Conservation (phyloP, 805 yeast genomes). For the Priceomyces carsonii region DNA sequence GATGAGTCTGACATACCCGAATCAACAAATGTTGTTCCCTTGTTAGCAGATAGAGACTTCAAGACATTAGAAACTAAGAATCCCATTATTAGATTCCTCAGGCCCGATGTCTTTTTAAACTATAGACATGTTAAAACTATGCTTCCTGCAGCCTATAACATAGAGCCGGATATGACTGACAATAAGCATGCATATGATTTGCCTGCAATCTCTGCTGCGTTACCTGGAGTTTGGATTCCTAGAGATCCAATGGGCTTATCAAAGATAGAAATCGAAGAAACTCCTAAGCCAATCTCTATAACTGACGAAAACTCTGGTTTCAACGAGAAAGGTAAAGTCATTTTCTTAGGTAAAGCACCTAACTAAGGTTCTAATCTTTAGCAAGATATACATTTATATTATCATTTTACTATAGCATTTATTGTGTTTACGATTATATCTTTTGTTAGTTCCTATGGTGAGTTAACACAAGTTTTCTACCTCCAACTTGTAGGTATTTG, state of each 20-base stretch:
- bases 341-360: conserved; percentile 36
- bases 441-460: too few relatives aligned
- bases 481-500: too few relatives aligned
- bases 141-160: conserved; percentile 36
- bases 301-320: conserved; percentile 69
- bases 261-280: conserved; percentile 52
- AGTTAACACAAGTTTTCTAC: too few relatives aligned
- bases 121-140: conserved; percentile 33
- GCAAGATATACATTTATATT: too few relatives aligned
- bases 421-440: too few relatives aligned
- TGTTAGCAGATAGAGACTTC: conserved; percentile 68
- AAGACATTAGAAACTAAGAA: conserved; percentile 36
- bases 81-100: conserved; percentile 49
- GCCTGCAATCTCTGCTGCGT: conserved; percentile 68
- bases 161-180: conserved; percentile 43
- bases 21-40: conserved; percentile 39
- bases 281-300: conserved; percentile 57
- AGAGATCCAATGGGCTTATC: conserved; percentile 85
- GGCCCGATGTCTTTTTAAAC: conserved; percentile 62
- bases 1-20: conserved; percentile 13
- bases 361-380: conserved; percentile 10
- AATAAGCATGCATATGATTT: conserved; percentile 67
- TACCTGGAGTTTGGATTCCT: conserved; percentile 93
- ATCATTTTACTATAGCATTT: too few relatives aligned
- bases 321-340: conserved; percentile 31